phyloP scores from a whole-genome alignment of 495 filamentous ascomycete species.

The Talaromyces ruber region DNA sequence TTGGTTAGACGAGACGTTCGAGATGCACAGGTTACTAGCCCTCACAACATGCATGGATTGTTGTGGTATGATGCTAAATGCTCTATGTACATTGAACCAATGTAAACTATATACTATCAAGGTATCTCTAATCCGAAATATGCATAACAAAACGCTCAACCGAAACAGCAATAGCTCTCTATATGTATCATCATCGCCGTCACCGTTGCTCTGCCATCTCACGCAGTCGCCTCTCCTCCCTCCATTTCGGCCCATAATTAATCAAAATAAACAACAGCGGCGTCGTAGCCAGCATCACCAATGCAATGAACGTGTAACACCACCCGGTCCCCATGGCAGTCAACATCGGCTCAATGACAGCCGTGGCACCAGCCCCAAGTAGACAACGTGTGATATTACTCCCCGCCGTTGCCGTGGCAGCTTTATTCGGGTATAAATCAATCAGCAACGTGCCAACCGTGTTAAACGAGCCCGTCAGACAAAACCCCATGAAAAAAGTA shows the following conservation, averaged over 20 bases:
- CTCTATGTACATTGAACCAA: neutral
- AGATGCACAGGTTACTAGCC: neutral
- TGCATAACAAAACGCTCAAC: neutral
- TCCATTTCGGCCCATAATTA: constrained; percentile 36
- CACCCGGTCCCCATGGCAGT: constrained; percentile 57
- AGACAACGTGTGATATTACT: constrained; percentile 63
- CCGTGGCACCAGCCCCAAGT: constrained; percentile 58
- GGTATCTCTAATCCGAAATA: neutral
- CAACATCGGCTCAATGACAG: constrained; percentile 58
- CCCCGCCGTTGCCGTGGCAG: constrained; percentile 58
- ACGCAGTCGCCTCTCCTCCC: constrained; percentile 26
- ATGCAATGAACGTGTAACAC: constrained; percentile 59
- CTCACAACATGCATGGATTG: neutral
- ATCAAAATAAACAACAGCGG: constrained; percentile 43
- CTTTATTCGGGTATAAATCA: constrained; percentile 53
- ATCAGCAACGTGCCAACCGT: constrained; percentile 53
- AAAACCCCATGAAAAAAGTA: constrained; percentile 51
- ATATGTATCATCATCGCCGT: neutral
- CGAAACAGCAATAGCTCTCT: neutral
- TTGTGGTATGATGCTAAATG: neutral
- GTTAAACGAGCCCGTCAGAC: constrained; percentile 48
- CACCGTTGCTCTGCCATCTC: neutral
- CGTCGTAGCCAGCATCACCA: constrained; percentile 42
- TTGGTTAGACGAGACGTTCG: constrained; percentile 14
- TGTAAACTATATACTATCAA: neutral